phyloP scores from a whole-genome alignment of 2,329 filamentous ascomycete species.

The Colletotrichum sp. region DNA sequence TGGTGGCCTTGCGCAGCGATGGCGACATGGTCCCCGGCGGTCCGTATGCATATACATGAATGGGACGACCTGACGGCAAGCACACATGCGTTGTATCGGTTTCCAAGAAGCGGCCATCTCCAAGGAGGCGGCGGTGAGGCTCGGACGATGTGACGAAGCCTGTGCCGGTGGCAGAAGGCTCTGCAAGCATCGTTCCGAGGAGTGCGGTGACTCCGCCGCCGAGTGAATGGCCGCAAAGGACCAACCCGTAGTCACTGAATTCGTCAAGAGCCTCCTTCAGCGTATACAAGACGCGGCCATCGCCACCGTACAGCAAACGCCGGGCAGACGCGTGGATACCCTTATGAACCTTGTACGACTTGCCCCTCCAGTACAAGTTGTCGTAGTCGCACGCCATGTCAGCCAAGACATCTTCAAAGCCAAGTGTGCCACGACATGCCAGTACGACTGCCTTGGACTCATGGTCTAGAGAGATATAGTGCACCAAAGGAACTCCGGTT shows the following conservation, averaged over 20 bases:
- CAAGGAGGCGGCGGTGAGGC: constrained; percentile 47
- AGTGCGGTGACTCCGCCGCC: constrained; percentile 74
- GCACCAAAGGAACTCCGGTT: constrained; percentile 72
- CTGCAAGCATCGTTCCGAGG: constrained; percentile 73
- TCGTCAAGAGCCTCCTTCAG: constrained; percentile 69
- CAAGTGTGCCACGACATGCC: constrained; percentile 74
- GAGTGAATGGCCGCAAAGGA: constrained; percentile 73
- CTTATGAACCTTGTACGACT: constrained; percentile 73
- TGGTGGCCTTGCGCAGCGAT: constrained; percentile 70
- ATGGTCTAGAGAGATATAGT: constrained; percentile 75
- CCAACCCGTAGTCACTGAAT: constrained; percentile 71
- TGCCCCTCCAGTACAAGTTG: constrained; percentile 66
- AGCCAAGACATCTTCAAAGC: constrained; percentile 75
- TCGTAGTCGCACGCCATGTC: constrained; percentile 80
- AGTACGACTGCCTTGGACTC: constrained; percentile 74
- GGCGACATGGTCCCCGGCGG: constrained; percentile 76
- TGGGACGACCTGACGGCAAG: constrained; percentile 70
- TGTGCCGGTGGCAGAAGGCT: constrained; percentile 59
- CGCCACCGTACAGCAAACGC: constrained; percentile 69
- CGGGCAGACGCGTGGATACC: constrained; percentile 75
- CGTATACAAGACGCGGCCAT: constrained; percentile 69
- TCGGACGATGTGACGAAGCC: constrained; percentile 67
- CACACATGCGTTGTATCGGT: constrained; percentile 40
- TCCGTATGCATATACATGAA: constrained; percentile 82
- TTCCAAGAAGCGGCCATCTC: constrained; percentile 28